Base-by-base conservation (phyloP, 2,329 filamentous ascomycete genomes). In the Paecilomyces variotii region DNA sequence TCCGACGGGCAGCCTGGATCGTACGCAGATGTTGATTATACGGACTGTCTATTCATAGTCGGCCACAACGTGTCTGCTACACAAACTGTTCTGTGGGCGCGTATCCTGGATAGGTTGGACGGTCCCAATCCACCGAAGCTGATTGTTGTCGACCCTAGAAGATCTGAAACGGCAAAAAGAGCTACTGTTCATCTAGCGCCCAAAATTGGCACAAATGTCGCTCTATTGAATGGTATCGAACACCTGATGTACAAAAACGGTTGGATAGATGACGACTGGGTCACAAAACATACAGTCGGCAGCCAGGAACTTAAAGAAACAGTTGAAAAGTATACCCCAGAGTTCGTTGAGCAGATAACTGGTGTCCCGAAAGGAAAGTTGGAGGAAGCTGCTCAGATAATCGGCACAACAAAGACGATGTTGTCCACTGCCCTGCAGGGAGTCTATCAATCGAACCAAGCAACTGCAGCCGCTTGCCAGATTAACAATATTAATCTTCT, bases 401-500 rank as follows among this genome's bases (percentile, higher is more conserved):
- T 76, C 3, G 71, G 72, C 6, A 72, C 65, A 4, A 62, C 68
- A 0, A 61, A 59, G 10, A 69, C 62, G 25, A 64, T 76, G 2
- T 61, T 75, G 7, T 76, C 73, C 2, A 75, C 73, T 3, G 71
- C 71, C 1, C 60, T 76, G 0, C 74, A 76, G 59, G 74, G 74
- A 2, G 74, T 76, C 4, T 76, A 76, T 57, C 73, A 76, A 60
- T 74, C 72, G 1, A 72, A 75, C 63, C 74, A 76, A 59, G 72
- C 71, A n/a, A 75, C 74, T 2, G 72, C 74, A 1, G 68, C 65
- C 56, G 72, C 73, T 0, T 75, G 73, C 59, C 71, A 74, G 59
- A 73, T 76, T 61, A 75, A 76, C 63, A 76, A 75, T 59, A 74
- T 76, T 65, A 75, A 74, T 54, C 67, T 76, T 1, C 63, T 75